Evolutionary conservation across 306 rosid genomes (phyloP), one percentile per base, ranked within the genome.

Genomic region (Pyrus pyrifolia): DNA sequence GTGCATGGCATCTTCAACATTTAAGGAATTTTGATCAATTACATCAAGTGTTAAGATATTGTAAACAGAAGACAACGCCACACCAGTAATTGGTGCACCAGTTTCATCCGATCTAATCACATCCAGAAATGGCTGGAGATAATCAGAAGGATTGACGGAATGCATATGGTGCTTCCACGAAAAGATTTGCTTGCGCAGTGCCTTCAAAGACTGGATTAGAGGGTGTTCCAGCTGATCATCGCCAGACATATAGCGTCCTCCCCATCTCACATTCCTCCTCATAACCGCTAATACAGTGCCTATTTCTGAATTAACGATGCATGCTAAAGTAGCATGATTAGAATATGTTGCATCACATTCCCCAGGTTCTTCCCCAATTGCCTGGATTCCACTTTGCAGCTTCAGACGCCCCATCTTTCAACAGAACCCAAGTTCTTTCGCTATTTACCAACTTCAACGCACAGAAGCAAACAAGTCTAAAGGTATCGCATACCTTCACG

Each of bases 221-320:
- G 92, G 87, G 92, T 95, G 97, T 58, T 95, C 99, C 79, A 93
- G 81, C 86, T 96, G 97, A 84, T 91, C 98, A 81, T 95, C 97
- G 13, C 95, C 92, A 4, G 96, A 85, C 82, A 86, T 84, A 85
- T 88, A 92, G 51, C 90, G 97, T 31, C 91, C 90, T 71, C 97
- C 97, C 99, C 98, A 95, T 77, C 97, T 85, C 29, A 91, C 97
- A 82, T 95, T 92, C 86, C 98, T 89, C 77, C 99, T 87, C 99
- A 95, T 95, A 30, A 95, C 96, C 22, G 97, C 93, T 83, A 95
- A 83, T 65, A 95, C 99, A 76, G 99, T 89, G 35, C 98, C 97
- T 63, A 95, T 83, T 83, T 95, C 99, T 9, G 99, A 95, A 87
- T 89, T 95, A 81, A 92, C 85, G 87, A 92, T 91, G 90, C 98